Conservation (phyloP, 2,329 filamentous ascomycete genomes). For the Aspergillus pseudotamarii region DNA sequence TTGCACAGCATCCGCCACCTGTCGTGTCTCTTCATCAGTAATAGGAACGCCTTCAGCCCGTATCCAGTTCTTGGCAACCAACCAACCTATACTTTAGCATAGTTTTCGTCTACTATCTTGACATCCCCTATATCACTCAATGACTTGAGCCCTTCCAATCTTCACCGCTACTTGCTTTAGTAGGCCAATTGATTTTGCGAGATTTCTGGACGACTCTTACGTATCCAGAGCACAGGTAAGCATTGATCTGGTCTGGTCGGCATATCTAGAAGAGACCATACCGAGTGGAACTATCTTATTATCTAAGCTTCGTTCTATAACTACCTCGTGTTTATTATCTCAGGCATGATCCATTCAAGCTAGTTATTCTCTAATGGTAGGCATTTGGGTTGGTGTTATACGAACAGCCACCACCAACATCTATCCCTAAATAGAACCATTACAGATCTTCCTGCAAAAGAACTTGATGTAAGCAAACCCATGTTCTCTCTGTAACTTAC, state of each 20-base stretch:
- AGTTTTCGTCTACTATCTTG: background rate
- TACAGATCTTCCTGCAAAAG: background rate
- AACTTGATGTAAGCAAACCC: no score
- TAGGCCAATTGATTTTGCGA: background rate
- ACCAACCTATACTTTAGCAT: background rate
- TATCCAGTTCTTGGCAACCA: background rate
- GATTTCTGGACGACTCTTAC: background rate
- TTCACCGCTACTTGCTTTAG: background rate
- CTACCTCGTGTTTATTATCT: background rate
- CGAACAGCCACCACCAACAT: background rate
- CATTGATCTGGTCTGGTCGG: background rate
- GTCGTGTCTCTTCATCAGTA: background rate
- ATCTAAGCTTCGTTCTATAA: background rate
- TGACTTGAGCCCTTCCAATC: background rate
- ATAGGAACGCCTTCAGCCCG: background rate
- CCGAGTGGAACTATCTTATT: background rate
- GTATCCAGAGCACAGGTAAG: background rate
- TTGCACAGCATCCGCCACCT: background rate
- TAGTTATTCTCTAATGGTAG: background rate
- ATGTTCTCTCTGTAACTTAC: background rate
- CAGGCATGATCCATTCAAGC: background rate
- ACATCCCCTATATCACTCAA: background rate
- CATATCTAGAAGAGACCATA: background rate
- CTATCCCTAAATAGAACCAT: background rate
- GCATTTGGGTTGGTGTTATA: background rate